Base-by-base conservation (phyloP, 1,139 yeast genomes). In the Candida gigantensis region DNA sequence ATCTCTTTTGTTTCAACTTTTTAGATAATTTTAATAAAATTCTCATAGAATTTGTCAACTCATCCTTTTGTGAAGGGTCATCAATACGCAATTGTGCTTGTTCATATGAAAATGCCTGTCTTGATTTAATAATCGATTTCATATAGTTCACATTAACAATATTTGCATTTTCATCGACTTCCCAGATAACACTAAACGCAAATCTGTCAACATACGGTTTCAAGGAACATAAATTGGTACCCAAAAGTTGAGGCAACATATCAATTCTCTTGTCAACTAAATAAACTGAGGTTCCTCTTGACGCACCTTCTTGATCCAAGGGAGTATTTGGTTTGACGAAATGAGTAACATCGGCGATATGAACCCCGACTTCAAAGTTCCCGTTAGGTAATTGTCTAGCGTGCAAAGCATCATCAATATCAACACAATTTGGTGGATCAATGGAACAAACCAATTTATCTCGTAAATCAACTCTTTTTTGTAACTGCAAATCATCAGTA, bases 231-330 rank as follows among this genome's bases (percentile, higher is more conserved):
- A 94, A 68, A 59, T 94, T 94, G 2, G 98, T 94, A 58, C 98
- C 98, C 42, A 94, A 72, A 36, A 94, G 68, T 83, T 86, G 83
- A 3, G 99, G 99, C 50, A 94, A 73, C 99, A 94, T 94, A 73
- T 94, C 99, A 50, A 94, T 94, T 74, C 99, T 86, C 62, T 94
- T 92, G 58, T 94, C 98, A n/a, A 94, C 98, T 44, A 94, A 72
- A 61, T 94, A 94, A 3, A 92, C 97, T 4, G 98, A 90, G 0
- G 98, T 94, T 56, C 97, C 97, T 62, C 99, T 79, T 2, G 95
- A 75, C 1, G 97, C 96, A 62, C 97, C 99, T 64, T 94, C 99
- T 34, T 79, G 84, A 58, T 94, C 98, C 43, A 94, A 71, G 0
- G 98, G 82, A 4, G 97, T 89, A 46, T 83, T 85, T 1, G 98